Conservation (phyloP, 192 early-diverging fungal species). For the Kickxella alabastrina region DNA sequence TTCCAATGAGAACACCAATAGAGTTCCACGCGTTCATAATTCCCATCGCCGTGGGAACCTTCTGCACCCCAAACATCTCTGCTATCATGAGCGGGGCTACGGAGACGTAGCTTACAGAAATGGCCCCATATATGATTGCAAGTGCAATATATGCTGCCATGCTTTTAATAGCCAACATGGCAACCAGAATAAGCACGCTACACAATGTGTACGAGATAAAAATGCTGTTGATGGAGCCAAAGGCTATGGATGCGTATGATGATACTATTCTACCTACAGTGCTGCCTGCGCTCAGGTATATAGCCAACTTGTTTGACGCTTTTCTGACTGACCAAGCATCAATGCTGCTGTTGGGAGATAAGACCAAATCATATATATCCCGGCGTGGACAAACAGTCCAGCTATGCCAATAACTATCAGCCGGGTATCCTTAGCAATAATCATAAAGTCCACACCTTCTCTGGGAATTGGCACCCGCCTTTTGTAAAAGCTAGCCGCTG, state of each 20-base stretch:
- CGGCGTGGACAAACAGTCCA: conserved; percentile 29
- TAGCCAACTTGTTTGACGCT: conserved; percentile 26
- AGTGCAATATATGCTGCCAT: conserved; percentile 35
- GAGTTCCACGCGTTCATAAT: conserved; percentile 40
- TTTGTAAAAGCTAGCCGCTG: conserved; percentile 23
- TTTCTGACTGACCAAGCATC: conserved; percentile 29
- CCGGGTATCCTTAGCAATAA: conserved; percentile 21
- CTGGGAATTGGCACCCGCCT: conserved; percentile 17
- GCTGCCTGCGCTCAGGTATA: conserved; percentile 43
- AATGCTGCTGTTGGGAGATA: conserved; percentile 45
- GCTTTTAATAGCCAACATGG: conserved; percentile 29
- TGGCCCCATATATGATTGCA: conserved; percentile 25
- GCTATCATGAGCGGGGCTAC: conserved; percentile 27
- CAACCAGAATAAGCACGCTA: conserved; percentile 22
- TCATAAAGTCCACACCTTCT: conserved; percentile 10
- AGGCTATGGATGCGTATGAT: conserved; percentile 11
- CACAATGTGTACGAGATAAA: conserved; percentile 20
- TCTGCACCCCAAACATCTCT: conserved; percentile 27
- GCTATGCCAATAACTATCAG: conserved; percentile 18
- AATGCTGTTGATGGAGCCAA: conserved; percentile 40
- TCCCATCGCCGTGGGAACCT: conserved; percentile 32
- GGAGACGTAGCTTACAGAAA: conserved; percentile 35
- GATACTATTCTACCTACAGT: conserved; percentile 30
- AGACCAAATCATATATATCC: conserved; percentile 38
- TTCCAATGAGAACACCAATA: conserved; percentile 34